Conservation (phyloP, 1,284 basidiomycete genomes). For the Rhodotorula mucilaginosa region DNA sequence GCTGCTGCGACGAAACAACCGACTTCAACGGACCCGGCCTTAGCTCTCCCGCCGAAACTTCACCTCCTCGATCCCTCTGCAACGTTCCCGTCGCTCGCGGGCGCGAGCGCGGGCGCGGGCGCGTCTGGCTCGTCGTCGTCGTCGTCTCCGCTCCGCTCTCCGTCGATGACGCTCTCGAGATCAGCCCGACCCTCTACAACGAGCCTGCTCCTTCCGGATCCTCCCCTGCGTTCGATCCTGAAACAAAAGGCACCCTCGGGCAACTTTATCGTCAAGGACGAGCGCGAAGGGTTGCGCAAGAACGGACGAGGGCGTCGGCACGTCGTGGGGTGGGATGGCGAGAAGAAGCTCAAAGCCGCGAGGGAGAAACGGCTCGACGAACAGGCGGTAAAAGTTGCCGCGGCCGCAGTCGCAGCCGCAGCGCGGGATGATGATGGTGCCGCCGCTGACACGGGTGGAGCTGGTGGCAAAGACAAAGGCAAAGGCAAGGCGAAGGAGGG, state of each 20-base stretch:
- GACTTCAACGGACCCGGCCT: too few species aligned
- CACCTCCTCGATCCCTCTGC: too few species aligned
- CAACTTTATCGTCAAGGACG: constrained; percentile 5
- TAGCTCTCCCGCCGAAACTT: too few species aligned
- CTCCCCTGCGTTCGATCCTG: constrained; percentile 20
- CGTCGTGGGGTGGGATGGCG: constrained; percentile 18
- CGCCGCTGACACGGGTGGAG: not conserved
- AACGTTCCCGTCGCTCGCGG: not conserved
- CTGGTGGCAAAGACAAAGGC: not conserved
- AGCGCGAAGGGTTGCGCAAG: constrained; percentile 22
- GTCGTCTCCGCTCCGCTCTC: constrained; percentile 16
- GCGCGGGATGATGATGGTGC: not conserved
- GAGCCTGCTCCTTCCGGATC: not conserved
- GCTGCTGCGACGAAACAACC: not conserved
- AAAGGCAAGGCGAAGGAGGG: not conserved
- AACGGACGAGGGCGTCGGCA: constrained; percentile 33
- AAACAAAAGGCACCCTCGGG: constrained; percentile 6
- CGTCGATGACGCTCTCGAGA: constrained; percentile 1
- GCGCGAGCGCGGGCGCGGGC: not conserved
- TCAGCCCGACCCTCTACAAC: not conserved
- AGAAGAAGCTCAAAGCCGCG: constrained; percentile 2
- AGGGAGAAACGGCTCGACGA: not conserved
- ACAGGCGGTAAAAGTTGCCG: not conserved
- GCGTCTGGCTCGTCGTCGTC: constrained; percentile 6
- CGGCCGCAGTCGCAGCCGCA: not conserved